These are phyloP conservation scores for Metschnikowia colocasiae DNA, from an alignment of 805 yeast species.

Conservation along the genomic window DNA sequence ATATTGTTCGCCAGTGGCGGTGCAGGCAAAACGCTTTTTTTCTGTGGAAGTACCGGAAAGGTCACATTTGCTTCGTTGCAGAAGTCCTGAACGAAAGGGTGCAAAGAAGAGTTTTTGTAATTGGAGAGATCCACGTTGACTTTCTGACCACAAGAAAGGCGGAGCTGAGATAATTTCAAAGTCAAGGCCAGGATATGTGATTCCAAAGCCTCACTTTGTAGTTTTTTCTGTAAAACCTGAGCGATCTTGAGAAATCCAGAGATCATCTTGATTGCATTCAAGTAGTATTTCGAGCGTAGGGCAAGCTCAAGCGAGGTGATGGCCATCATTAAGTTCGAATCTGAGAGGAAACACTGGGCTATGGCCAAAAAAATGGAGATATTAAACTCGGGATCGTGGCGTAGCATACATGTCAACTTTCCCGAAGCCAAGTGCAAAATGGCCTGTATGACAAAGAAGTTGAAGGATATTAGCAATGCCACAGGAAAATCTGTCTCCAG, in stretches of 20 bases:
- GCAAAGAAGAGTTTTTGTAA: neutral
- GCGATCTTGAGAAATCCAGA: constrained; percentile 15
- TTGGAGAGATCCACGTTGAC: neutral
- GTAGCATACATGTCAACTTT: constrained; percentile 8
- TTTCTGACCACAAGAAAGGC: neutral
- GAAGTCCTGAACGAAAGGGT: constrained; percentile 1
- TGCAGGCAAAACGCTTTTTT: neutral
- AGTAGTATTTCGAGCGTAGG: constrained; percentile 9
- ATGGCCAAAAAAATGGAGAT: constrained; percentile 8
- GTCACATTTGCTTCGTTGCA: neutral
- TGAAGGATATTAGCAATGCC: constrained; percentile 10
- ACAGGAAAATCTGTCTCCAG: neutral
- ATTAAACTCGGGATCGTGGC: neutral
- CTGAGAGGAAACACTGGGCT: constrained; percentile 9
- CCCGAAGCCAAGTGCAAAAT: constrained; percentile 13
- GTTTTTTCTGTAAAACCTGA: constrained; percentile 6
- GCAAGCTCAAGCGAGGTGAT: constrained; percentile 4
- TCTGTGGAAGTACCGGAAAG: neutral
- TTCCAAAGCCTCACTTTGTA: neutral
- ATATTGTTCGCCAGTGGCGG: neutral
- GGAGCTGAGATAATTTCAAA: constrained; percentile 5
- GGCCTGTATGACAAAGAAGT: constrained; percentile 18
- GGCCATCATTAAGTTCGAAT: constrained; percentile 8
- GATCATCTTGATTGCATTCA: constrained; percentile 15
- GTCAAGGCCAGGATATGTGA: constrained; percentile 3